phyloP scores from a whole-genome alignment of 768 basidiomycete genomes.

The Tricholoma sp. region DNA sequence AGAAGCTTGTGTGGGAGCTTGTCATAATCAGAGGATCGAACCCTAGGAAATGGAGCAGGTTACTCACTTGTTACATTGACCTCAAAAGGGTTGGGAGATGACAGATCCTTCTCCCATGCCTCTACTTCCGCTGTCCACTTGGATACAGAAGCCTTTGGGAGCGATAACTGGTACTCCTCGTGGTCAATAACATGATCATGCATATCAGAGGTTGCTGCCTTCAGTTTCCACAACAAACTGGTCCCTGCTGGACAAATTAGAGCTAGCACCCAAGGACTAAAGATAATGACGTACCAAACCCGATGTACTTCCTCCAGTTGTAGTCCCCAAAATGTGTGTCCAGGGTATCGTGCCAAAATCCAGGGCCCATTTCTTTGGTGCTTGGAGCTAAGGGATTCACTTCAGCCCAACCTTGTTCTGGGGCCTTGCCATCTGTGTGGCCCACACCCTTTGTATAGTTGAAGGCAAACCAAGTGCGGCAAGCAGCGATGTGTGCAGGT shows the following conservation, averaged over 20 bases:
- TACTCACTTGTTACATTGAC: too few relatives aligned
- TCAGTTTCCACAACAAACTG: constrained; percentile 3
- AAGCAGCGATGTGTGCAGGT: background rate
- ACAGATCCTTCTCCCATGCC: too few relatives aligned
- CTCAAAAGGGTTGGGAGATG: too few relatives aligned
- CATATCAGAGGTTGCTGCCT: constrained; percentile 4
- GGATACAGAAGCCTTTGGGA: background rate
- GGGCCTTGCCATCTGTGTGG: background rate
- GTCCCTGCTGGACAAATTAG: background rate
- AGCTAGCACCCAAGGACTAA: too few relatives aligned
- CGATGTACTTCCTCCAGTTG: constrained; percentile 22
- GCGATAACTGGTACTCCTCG: constrained; percentile 1
- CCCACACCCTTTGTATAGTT: constrained; percentile 1
- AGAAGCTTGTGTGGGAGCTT: too few relatives aligned
- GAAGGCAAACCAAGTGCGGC: background rate
- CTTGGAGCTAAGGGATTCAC: constrained; percentile 21
- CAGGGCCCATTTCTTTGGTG: constrained; percentile 10
- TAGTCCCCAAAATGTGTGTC: too few relatives aligned
- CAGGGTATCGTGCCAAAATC: constrained; percentile 1
- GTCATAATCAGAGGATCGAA: too few relatives aligned
- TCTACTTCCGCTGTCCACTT: constrained; percentile 6
- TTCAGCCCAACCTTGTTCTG: too few relatives aligned
- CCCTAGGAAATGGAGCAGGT: too few relatives aligned
- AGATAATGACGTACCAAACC: constrained; percentile 18
- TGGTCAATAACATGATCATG: constrained; percentile 4